phyloP scores from a whole-genome alignment of 2,329 filamentous ascomycete genomes.

The Furcasterigmium furcatum region DNA sequence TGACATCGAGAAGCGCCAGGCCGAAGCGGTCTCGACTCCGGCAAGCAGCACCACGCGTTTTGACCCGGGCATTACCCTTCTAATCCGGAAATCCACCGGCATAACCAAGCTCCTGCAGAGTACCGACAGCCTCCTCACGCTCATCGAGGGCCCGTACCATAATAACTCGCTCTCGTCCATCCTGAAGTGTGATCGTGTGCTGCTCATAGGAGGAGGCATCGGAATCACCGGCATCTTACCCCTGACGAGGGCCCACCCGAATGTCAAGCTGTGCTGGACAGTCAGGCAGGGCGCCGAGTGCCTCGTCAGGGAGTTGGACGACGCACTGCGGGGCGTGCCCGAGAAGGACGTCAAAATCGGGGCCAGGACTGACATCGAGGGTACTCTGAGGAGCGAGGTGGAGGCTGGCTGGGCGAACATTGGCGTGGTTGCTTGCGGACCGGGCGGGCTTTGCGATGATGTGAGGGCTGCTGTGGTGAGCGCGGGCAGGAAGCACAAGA shows the following conservation, averaged over 20 bases:
- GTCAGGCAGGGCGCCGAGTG: slow-evolving; percentile 18
- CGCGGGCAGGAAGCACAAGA: not conserved
- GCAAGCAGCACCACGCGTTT: not conserved
- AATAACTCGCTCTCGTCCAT: slow-evolving; percentile 20
- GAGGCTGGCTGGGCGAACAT: slow-evolving; percentile 21
- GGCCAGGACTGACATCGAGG: slow-evolving; percentile 24
- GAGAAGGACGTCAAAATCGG: slow-evolving; percentile 33
- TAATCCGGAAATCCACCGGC: slow-evolving; percentile 29
- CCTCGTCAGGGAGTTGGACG: slow-evolving; percentile 24
- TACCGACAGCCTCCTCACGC: slow-evolving; percentile 22
- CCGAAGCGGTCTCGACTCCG: not conserved
- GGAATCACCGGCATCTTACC: slow-evolving; percentile 42
- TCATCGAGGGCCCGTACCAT: slow-evolving; percentile 36
- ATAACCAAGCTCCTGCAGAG: slow-evolving; percentile 25
- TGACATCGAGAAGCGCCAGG: not conserved
- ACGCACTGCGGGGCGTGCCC: slow-evolving; percentile 14
- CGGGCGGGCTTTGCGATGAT: slow-evolving; percentile 34
- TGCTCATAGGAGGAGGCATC: slow-evolving; percentile 44
- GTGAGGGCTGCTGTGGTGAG: slow-evolving; percentile 25
- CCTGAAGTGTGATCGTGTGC: slow-evolving; percentile 26
- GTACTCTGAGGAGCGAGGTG: slow-evolving; percentile 24
- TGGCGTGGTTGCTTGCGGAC: slow-evolving; percentile 38
- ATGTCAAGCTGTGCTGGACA: slow-evolving; percentile 33
- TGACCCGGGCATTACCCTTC: slow-evolving; percentile 27
- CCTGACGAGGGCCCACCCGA: slow-evolving; percentile 24